Evolutionary conservation across 176 grass and related monocot genomes (phyloP).

Genomic region (Echinochloa phyllopogon): DNA sequence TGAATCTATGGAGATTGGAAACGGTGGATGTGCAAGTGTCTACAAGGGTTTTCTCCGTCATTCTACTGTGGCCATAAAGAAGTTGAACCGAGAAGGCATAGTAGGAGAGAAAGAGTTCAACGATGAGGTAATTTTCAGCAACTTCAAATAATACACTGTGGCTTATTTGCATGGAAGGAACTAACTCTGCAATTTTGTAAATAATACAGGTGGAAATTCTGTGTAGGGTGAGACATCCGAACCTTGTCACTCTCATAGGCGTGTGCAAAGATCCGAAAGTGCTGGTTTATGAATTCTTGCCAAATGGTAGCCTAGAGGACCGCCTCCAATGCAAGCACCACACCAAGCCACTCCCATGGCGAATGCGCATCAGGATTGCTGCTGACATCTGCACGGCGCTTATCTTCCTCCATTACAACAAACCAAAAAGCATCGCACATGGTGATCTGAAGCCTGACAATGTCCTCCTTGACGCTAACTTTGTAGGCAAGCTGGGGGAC

Average conservation of each 20-base stretch:
- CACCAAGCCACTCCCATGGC: slow-evolving; percentile 57
- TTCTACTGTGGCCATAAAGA: slow-evolving; percentile 74
- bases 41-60: slow-evolving; percentile 77
- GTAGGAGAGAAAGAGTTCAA: slow-evolving; percentile 66
- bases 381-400: slow-evolving; percentile 70
- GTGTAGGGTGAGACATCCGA: slow-evolving; percentile 66
- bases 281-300: slow-evolving; percentile 68
- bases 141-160: not conserved
- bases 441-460: slow-evolving; percentile 82
- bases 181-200: not conserved
- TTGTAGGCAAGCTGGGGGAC: slow-evolving; percentile 64
- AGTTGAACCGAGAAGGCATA: slow-evolving; percentile 57
- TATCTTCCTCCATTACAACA: slow-evolving; percentile 70
- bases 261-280: slow-evolving; percentile 64
- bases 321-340: slow-evolving; percentile 47
- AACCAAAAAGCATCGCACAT: slow-evolving; percentile 61
- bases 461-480: slow-evolving; percentile 60
- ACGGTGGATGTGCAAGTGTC: slow-evolving; percentile 73
- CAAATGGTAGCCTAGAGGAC: slow-evolving; percentile 71
- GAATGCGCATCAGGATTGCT: slow-evolving; percentile 55
- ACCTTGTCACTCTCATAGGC: slow-evolving; percentile 72
- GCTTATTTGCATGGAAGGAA: slow-evolving; percentile 5
- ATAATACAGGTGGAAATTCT: slow-evolving; percentile 65
- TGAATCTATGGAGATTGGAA: slow-evolving; percentile 56
- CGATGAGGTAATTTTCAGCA: slow-evolving; percentile 63